phyloP scores from a whole-genome alignment of 768 basidiomycete genomes.

The Nidularia pulvinata region DNA sequence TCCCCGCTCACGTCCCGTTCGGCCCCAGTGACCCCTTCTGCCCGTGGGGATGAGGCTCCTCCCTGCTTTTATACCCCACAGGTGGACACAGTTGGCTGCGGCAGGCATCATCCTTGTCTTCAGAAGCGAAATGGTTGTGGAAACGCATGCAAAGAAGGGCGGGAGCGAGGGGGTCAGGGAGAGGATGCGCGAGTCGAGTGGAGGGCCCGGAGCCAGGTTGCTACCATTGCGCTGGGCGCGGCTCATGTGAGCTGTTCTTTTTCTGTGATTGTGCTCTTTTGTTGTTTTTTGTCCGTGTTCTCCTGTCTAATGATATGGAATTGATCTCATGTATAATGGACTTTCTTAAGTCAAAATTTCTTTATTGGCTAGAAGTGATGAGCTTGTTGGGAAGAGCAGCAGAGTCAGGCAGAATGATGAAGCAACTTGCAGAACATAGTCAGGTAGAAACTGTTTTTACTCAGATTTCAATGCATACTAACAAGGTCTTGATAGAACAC shows the following conservation, averaged over 20 bases:
- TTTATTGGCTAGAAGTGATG: no score
- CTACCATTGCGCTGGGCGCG: slow-evolving; percentile 94
- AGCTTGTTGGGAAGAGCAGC: no score
- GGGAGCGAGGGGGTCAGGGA: slow-evolving; percentile 86
- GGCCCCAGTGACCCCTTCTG: slow-evolving; percentile 53
- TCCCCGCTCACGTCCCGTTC: no score
- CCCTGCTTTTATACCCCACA: slow-evolving; percentile 75
- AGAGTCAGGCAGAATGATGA: no score
- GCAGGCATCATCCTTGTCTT: slow-evolving; percentile 88
- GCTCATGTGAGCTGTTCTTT: slow-evolving; percentile 72
- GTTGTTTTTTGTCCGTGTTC: not conserved
- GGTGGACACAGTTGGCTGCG: slow-evolving; percentile 71
- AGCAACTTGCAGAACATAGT: no score
- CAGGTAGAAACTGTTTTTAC: no score
- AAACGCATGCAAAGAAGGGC: slow-evolving; percentile 77
- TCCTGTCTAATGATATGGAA: no score
- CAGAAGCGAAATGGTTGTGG: slow-evolving; percentile 86
- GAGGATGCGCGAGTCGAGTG: slow-evolving; percentile 97
- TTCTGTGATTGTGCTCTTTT: not conserved
- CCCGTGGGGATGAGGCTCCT: slow-evolving; percentile 94
- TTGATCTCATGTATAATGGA: no score
- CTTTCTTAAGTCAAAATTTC: no score
- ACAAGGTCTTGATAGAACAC: no score
- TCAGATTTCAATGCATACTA: no score
- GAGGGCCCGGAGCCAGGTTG: slow-evolving; percentile 98